phyloP scores from a whole-genome alignment of 2,329 filamentous ascomycete genomes.

The Arthroderma sp. region DNA sequence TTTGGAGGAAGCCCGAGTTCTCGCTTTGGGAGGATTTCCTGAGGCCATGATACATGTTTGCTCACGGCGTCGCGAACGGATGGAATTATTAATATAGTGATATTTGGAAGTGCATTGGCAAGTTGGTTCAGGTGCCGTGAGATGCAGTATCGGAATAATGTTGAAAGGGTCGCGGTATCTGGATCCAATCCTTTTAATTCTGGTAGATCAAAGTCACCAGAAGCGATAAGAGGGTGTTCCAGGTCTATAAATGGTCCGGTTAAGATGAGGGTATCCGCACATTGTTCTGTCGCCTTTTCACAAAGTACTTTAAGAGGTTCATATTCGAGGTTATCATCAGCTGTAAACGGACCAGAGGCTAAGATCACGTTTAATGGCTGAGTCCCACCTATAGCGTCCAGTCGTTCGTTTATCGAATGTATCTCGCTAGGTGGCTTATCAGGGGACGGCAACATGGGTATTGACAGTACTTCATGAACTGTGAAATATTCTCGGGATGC shows the following conservation, averaged over 20 bases:
- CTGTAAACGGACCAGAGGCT: slow-evolving; percentile 78
- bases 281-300: slow-evolving; percentile 57
- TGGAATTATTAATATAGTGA: slow-evolving; percentile 71
- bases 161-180: slow-evolving; percentile 65
- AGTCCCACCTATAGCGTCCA: slow-evolving; percentile 50
- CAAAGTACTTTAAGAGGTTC: slow-evolving; percentile 75
- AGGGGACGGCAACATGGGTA: slow-evolving; percentile 62
- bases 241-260: slow-evolving; percentile 80
- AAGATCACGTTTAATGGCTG: slow-evolving; percentile 64
- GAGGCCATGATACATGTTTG: slow-evolving; percentile 79
- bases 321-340: slow-evolving; percentile 83
- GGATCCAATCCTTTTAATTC: slow-evolving; percentile 54
- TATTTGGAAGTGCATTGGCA: slow-evolving; percentile 54
- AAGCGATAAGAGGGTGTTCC: slow-evolving; percentile 76
- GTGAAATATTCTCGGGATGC: slow-evolving; percentile 72
- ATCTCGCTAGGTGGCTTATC: slow-evolving; percentile 56
- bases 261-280: slow-evolving; percentile 67
- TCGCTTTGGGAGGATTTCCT: slow-evolving; percentile 55
- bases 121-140: slow-evolving; percentile 60
- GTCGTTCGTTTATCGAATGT: slow-evolving; percentile 53
- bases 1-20: slow-evolving; percentile 64
- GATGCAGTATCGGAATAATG: slow-evolving; percentile 72
- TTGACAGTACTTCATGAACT: slow-evolving; percentile 60
- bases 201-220: slow-evolving; percentile 65
- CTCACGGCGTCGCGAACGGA: slow-evolving; percentile 70